These are phyloP conservation scores for Penicillium mononematosum DNA, from an alignment of 495 filamentous ascomycete genomes.

Conservation along the genomic window DNA sequence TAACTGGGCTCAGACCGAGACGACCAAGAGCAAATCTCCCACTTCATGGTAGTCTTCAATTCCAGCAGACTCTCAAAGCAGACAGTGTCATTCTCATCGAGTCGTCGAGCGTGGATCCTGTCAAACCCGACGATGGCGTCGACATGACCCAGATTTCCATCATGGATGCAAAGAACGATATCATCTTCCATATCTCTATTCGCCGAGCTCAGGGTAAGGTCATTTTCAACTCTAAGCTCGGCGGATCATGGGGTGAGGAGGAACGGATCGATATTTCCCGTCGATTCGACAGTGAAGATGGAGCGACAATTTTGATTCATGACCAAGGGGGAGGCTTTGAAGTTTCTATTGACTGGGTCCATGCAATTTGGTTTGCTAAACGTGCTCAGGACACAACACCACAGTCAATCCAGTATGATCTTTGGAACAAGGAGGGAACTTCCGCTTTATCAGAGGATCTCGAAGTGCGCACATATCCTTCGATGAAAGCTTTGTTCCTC, in stretches of 20 bases:
- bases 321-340: conserved; percentile 12
- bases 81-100: conserved; percentile 17
- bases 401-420: conserved; percentile 1
- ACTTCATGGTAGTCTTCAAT: conserved; percentile 4
- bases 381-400: not conserved
- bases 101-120: conserved; percentile 1
- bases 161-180: not conserved
- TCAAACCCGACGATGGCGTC: not conserved
- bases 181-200: conserved; percentile 12
- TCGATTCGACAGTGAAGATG: conserved; percentile 5
- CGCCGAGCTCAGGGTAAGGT: conserved; percentile 5
- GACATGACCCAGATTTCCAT: conserved; percentile 11
- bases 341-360: conserved; percentile 13
- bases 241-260: conserved; percentile 10
- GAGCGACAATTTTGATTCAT: conserved; percentile 12
- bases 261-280: not conserved
- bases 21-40: conserved; percentile 9
- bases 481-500: conserved; percentile 14
- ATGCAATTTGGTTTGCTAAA: conserved; percentile 12
- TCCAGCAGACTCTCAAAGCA: conserved; percentile 7
- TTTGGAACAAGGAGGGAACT: conserved; percentile 3
- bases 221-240: conserved; percentile 9
- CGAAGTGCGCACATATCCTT: conserved; percentile 12
- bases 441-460: conserved; percentile 3
- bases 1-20: conserved; percentile 2